These are phyloP conservation scores for Euphorbia tirucalli DNA, from an alignment of 345 rosid species.

Conservation along the genomic window DNA sequence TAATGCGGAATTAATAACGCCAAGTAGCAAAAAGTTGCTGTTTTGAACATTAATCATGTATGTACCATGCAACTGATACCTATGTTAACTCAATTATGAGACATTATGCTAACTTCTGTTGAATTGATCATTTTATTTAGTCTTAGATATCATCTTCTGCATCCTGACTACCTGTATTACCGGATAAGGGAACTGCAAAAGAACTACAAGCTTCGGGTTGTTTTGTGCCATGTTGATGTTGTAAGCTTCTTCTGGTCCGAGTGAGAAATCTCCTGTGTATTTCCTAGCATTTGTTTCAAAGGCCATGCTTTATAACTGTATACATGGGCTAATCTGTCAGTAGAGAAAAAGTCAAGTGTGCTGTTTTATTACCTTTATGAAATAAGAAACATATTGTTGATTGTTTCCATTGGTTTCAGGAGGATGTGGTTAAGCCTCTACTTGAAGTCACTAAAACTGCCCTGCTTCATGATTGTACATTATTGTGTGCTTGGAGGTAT, in stretches of 20 bases:
- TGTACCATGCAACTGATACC: neutral
- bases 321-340: neutral
- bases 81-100: neutral
- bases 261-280: neutral
- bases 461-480: slow-evolving; percentile 85
- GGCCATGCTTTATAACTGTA: neutral
- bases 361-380: slow-evolving; percentile 1
- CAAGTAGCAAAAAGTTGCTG: neutral
- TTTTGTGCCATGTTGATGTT: slow-evolving; percentile 91
- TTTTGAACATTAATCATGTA: neutral
- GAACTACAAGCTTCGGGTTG: slow-evolving; percentile 79
- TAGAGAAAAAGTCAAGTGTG: neutral
- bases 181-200: slow-evolving; percentile 88
- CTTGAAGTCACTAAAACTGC: slow-evolving; percentile 81
- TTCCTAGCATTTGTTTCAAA: neutral
- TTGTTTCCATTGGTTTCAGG: slow-evolving; percentile 43
- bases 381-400: neutral
- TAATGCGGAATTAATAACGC: too few relatives aligned
- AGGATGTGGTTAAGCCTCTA: slow-evolving; percentile 72
- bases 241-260: slow-evolving; percentile 41
- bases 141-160: slow-evolving; percentile 87
- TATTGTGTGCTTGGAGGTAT: slow-evolving; percentile 87
- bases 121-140: slow-evolving; percentile 39
- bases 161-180: slow-evolving; percentile 86
- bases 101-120: neutral